Evolutionary conservation across 352 stramenopile species (phyloP), one percentile per base, ranked within the genome.

Genomic region (Pythium plurisporium): DNA sequence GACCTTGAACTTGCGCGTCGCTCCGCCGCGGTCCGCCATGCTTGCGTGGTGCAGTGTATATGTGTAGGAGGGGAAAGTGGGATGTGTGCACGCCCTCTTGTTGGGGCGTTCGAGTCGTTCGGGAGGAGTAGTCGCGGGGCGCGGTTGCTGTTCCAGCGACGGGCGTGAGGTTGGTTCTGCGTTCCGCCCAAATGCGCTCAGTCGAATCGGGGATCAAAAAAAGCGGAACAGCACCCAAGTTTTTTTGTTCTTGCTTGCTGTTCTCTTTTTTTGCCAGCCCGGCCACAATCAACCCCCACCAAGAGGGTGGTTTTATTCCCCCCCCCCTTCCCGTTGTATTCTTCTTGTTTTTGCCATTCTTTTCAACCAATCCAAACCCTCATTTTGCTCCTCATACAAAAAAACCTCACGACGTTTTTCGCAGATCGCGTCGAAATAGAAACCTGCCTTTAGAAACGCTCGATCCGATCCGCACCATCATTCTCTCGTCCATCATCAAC

Each of bases 1-100:
- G 42, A 94, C 76, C 52, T 94, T 94, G 59, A 89, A 90, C 65
- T 92, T 92, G 66, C 74, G 78, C 36, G 74, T 84, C n/a, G 72
- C 64, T 22, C 61, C 61, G 22, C 54, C 54, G 44, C 79, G 76
- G 37, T 87, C 77, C n/a, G 70, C 65, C 77, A 87, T 87, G 37
- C 19, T 64, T n/a, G n/a, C n/a, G 56, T 64, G 20, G 20, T 31
- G 19, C 5, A 34, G 29, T 45, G 11, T 51, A 29, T 59, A 9
- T 52, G 17, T 57, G 30, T 56, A 15, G 34, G 25, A 37, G 6
- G 15, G 14, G 4, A 14, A n/a, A n/a, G n/a, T n/a, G n/a, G n/a
- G n/a, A n/a, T n/a, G n/a, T n/a, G n/a, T n/a, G n/a, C n/a, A n/a
- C n/a, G n/a, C n/a, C n/a, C n/a, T n/a, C n/a, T n/a, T n/a, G n/a